Evolutionary conservation across 176 grass and related monocot species (phyloP), one percentile per base, ranked within the genome.

Genomic region (Poa pratensis): DNA sequence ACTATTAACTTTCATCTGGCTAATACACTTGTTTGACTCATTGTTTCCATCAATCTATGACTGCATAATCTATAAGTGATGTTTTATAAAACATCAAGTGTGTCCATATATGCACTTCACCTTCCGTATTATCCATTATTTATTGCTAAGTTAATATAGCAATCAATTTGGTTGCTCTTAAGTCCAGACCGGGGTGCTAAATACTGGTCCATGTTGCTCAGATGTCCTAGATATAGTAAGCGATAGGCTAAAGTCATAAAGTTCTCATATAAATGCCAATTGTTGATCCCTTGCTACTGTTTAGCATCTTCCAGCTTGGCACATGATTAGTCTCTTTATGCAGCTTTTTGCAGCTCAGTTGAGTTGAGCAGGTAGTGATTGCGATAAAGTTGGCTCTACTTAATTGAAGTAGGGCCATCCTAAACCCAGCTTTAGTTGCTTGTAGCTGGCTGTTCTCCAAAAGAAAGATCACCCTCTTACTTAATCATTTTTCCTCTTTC

Each of bases 381-480:
- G 60, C 43, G 84, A 81, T 75, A 86, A 92, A 92, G 87, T 59
- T 76, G 42, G 61, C 76, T 86, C 51, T 83, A 83, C 83, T 89
- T 92, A 89, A 83, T 87, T 83, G 84, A 53, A 71, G 75, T 80
- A 83, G 87, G 87, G 64, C 84, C 87, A 40, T 87, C 9, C 54
- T 59, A 55, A 74, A 57, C 49, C 78, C 46, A 87, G 72, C 80
- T 89, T 89, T 84, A 87, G 54, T 87, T 84, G 80, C 62, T 81
- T 77, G 42, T 89, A 58, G 77, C 62, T 87, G 71, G 70, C 76
- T 62, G 32, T 60, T 71, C 30, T 80, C 80, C 83, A 84, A 92
- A 81, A 86, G 83, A 27, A 69, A 80, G 30, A 19, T 24, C 67
- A n/a, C n/a, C n/a, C n/a, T n/a, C 51, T 69, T 70, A 59, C 87